phyloP scores from a whole-genome alignment of 2,329 filamentous ascomycete species.

The Chrysoporthe austroafricana region DNA sequence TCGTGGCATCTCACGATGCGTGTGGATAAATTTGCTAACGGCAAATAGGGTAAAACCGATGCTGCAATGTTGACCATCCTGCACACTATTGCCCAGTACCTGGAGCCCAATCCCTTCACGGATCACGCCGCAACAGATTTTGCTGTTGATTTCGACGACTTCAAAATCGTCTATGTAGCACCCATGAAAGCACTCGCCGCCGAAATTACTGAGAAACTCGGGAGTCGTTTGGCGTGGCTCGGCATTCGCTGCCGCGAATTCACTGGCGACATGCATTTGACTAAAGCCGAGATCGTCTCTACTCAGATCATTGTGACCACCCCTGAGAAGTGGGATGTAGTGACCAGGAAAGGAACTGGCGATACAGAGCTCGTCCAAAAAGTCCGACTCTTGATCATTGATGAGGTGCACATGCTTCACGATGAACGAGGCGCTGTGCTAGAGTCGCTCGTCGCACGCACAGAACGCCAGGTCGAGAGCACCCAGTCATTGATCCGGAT shows the following conservation, averaged over 20 bases:
- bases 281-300: conserved; percentile 91
- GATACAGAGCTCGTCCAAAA: conserved; percentile 98
- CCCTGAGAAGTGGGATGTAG: conserved; percentile 98
- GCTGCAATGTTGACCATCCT: conserved; percentile 96
- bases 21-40: conserved; percentile 25
- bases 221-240: conserved; percentile 90
- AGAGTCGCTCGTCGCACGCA: conserved; percentile 93
- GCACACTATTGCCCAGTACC: conserved; percentile 86
- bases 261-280: conserved; percentile 98
- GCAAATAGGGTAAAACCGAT: conserved; percentile 82
- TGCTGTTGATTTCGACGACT: conserved; percentile 80
- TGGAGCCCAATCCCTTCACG: conserved; percentile 78
- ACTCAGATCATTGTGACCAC: conserved; percentile 99
- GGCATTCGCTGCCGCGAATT: conserved; percentile 90
- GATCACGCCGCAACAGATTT: conserved; percentile 76
- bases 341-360: conserved; percentile 94
- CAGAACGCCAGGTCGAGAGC: conserved; percentile 94
- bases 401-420: conserved; percentile 99
- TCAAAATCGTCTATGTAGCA: conserved; percentile 98
- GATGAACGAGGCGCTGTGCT: conserved; percentile 95
- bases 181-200: conserved; percentile 98
- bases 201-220: conserved; percentile 92
- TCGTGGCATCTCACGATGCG: conserved; percentile 27
- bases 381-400: conserved; percentile 92
- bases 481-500: conserved; percentile 97